Percentiles rank a stretch among this genome's conserved stretches.
phyloP scores from a whole-genome alignment of 1,284 basidiomycete genomes.

The Prillingera fragicola region DNA sequence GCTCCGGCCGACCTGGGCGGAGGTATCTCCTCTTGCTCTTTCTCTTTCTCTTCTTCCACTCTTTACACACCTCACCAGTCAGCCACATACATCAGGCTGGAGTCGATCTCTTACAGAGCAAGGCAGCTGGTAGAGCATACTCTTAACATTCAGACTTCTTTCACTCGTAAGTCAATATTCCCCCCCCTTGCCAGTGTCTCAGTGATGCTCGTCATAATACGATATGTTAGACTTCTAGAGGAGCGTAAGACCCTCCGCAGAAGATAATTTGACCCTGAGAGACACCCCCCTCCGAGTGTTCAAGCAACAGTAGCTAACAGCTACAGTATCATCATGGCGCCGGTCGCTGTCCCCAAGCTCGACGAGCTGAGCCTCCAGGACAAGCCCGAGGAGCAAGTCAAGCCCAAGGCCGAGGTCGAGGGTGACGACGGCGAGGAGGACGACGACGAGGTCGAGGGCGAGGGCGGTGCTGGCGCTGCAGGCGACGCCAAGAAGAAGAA shows the following conservation, averaged over 20 bases:
- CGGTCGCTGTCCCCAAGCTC: slow-evolving; percentile 29
- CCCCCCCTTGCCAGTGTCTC: slow-evolving; percentile 2
- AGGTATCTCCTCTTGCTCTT: neutral
- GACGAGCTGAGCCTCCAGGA: slow-evolving; percentile 31
- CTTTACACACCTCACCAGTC: neutral
- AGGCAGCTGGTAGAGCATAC: too few relatives aligned
- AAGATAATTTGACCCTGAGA: slow-evolving; percentile 33
- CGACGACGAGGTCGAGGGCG: slow-evolving; percentile 41
- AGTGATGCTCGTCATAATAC: slow-evolving; percentile 25
- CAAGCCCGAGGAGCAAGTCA: slow-evolving; percentile 20
- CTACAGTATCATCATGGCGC: slow-evolving; percentile 22
- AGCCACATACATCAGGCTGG: too few relatives aligned
- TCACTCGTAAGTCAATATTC: neutral
- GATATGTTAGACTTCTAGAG: slow-evolving; percentile 44
- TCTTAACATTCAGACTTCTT: neutral
- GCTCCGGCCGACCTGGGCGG: neutral
- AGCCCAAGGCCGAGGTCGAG: slow-evolving; percentile 14
- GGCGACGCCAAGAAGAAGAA: slow-evolving; percentile 65
- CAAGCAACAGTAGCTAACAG: neutral
- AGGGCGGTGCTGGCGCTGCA: slow-evolving; percentile 34
- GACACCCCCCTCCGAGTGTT: neutral
- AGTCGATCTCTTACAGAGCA: too few relatives aligned
- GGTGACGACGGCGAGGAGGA: slow-evolving; percentile 26
- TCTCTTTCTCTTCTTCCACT: neutral
- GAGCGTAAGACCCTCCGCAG: slow-evolving; percentile 26